Evolutionary conservation across 1,284 basidiomycete genomes (phyloP).

Genomic region (Anthracocystis walkeri): DNA sequence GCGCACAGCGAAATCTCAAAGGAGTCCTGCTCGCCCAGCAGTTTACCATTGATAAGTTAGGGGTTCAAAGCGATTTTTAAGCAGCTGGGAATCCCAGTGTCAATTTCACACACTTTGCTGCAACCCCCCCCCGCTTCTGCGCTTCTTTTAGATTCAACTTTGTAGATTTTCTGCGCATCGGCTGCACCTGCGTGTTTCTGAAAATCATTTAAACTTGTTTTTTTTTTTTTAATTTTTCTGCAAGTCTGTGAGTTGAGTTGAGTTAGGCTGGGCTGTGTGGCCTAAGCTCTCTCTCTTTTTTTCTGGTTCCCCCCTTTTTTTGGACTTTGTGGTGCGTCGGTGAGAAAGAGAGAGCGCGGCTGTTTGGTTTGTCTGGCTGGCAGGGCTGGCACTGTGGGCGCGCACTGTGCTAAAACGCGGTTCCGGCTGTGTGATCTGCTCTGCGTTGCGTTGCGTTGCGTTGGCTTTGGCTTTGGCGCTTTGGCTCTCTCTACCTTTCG

Average conservation of each 20-base stretch:
- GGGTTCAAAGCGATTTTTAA: no score
- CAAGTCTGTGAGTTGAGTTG: no score
- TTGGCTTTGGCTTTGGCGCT: neutral
- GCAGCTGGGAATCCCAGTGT: no score
- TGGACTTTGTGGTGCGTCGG: neutral
- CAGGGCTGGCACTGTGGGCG: neutral
- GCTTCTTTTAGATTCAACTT: no score
- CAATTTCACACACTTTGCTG: neutral
- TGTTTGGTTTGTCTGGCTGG: neutral
- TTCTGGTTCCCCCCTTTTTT: neutral
- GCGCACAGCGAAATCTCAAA: no score
- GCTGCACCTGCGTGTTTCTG: neutral
- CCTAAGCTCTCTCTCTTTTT: neutral
- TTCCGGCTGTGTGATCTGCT: neutral
- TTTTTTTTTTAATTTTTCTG: neutral
- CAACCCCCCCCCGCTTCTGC: no score
- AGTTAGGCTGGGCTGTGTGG: neutral
- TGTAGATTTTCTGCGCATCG: constrained; percentile 1
- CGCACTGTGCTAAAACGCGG: neutral
- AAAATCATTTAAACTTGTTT: no score
- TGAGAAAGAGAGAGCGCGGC: neutral
- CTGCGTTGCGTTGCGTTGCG: constrained; percentile 1
- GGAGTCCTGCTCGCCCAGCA: no score
- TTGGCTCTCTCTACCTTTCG: neutral
- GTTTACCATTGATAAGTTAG: no score